Conservation (phyloP, 1,284 basidiomycete species). For the Bondarzewia mesenterica region DNA sequence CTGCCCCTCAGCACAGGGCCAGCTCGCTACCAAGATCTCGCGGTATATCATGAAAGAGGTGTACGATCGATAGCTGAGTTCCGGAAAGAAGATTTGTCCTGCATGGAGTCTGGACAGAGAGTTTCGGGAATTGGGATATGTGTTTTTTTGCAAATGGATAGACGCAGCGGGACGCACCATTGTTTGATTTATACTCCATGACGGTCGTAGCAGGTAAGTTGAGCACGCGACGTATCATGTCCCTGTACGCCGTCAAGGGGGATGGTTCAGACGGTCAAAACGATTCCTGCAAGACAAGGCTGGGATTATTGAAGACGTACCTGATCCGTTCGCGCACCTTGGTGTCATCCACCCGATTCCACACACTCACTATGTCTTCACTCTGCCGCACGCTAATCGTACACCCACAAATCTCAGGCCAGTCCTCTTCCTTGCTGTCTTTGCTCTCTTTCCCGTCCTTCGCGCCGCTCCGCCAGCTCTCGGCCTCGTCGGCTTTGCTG, state of each 20-base stretch:
- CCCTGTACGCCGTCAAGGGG: constrained; percentile 37
- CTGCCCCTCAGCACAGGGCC: too few species aligned
- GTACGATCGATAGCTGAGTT: constrained; percentile 20
- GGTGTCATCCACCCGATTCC: constrained; percentile 68
- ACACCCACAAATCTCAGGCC: constrained; percentile 77
- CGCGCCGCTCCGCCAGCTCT: constrained; percentile 22
- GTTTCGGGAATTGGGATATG: background rate
- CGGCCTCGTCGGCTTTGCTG: constrained; percentile 16
- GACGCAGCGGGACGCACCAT: constrained; percentile 37
- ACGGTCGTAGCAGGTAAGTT: constrained; percentile 62
- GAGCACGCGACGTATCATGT: constrained; percentile 59
- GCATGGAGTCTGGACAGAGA: constrained; percentile 58
- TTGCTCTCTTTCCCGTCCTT: constrained; percentile 18
- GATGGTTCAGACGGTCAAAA: background rate
- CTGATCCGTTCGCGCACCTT: constrained; percentile 65
- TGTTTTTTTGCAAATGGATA: background rate
- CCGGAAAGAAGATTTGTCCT: constrained; percentile 76
- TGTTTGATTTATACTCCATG: constrained; percentile 84
- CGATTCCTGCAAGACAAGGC: background rate
- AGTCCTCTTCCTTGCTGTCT: constrained; percentile 31
- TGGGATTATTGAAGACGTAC: constrained; percentile 31
- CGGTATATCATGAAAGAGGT: constrained; percentile 10
- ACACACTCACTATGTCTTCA: constrained; percentile 76
- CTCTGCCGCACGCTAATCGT: constrained; percentile 78
- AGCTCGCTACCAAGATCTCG: background rate